Evolutionary conservation across 2,329 filamentous ascomycete species (phyloP), one percentile per base, ranked within the genome.

Genomic region (Davidsoniella eucalypti): DNA sequence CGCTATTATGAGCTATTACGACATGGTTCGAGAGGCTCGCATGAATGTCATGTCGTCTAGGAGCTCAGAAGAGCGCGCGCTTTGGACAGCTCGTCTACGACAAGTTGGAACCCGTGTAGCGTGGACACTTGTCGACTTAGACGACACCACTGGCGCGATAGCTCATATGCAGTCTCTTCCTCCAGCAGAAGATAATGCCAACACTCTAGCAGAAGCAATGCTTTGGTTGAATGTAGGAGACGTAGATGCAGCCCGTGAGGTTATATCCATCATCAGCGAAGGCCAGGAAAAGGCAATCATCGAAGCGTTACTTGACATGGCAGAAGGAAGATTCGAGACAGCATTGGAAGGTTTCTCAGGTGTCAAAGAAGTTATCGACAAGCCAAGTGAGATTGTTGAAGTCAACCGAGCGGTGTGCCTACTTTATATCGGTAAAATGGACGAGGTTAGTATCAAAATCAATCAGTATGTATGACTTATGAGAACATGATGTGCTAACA

Each of bases 1-100:
- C 54, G 84, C 85, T 3, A 81, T 98, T 52, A 90, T 92, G 72
- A 84, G 84, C 42, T 86, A 94, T 61, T 94, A 94, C 61, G 87
- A 94, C 55, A 72, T 96, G 2, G 87, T 82, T 0, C 67, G 84
- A 7, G 87, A 94, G 63, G 86, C 85, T 2, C 72, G 87, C 16
- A 67, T 69, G 2, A 72, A 74, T 51, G 68, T 85, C 4, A 71
- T 76, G 0, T 60, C 58, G 4, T 59, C 57, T 9, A 58, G 56
- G 29, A 67, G 69, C 38, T 71, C 74, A 8, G 70, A 77, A 1
- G 75, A 76, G 18, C 67, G 71, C 14, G 68, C 72, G 55, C 57
- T 82, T 5, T 96, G 90, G 90, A 78, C 76, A 56, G 65, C 66
- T 1, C 68, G 90, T 23, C 69, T 96, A 1, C 67, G 71, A 1